Percentiles rank a stretch among this genome's conserved stretches.
Evolutionary conservation across 2,329 filamentous ascomycete species (phyloP).

Genomic region (Cryphonectria parasitica): DNA sequence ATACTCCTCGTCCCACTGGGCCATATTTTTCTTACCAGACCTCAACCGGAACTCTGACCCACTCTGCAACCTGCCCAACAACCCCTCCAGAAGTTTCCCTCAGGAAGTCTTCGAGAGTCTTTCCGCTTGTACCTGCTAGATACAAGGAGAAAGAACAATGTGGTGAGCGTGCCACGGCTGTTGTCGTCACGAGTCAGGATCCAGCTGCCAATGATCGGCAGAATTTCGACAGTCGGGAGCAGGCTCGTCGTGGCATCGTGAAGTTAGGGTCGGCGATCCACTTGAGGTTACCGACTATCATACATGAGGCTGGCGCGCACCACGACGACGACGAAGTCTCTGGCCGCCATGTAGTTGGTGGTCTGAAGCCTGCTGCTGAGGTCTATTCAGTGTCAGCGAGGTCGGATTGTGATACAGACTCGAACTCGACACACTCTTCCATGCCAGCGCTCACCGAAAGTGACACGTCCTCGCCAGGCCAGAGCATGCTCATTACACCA

Average conservation of each 20-base stretch:
- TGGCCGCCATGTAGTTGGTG: not conserved
- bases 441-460: constrained; percentile 40
- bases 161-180: not conserved
- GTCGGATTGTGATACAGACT: constrained; percentile 18
- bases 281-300: not conserved
- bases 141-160: constrained; percentile 18
- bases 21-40: not conserved
- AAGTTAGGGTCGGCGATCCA: constrained; percentile 8
- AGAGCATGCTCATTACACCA: constrained; percentile 38
- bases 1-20: constrained; percentile 14
- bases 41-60: constrained; percentile 13
- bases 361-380: constrained; percentile 21
- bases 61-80: constrained; percentile 8
- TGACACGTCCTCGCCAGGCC: constrained; percentile 36
- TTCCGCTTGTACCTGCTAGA: constrained; percentile 33
- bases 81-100: not conserved
- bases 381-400: constrained; percentile 8
- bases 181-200: not conserved
- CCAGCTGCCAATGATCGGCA: constrained; percentile 3
- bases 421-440: constrained; percentile 35
- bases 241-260: not conserved
- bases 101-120: constrained; percentile 27
- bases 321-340: not conserved
- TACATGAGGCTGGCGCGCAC: not conserved
- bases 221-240: not conserved